These are phyloP conservation scores for Diplosphaera chodatii DNA, from an alignment of 139 green algal genomes.

Conservation along the genomic window DNA sequence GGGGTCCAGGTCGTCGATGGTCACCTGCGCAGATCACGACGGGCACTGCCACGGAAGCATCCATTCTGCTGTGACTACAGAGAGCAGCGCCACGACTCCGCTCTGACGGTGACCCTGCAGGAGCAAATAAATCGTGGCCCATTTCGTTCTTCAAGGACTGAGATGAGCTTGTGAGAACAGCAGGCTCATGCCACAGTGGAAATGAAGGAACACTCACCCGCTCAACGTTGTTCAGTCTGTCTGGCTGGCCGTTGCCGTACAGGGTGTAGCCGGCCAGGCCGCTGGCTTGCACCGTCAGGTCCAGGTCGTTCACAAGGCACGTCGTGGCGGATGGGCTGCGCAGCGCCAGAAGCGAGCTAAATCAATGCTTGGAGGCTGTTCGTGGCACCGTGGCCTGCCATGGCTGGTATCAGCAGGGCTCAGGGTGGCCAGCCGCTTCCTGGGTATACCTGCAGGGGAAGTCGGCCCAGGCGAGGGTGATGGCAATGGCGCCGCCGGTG, in stretches of 20 bases:
- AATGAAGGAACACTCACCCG: constrained; percentile 31
- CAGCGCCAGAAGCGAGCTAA: background rate
- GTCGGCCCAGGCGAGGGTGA: constrained; percentile 77
- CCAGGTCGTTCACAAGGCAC: constrained; percentile 82
- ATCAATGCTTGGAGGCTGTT: too few relatives aligned
- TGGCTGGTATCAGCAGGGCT: too few relatives aligned
- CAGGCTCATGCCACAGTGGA: too few relatives aligned
- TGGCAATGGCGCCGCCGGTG: constrained; percentile 46
- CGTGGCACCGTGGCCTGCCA: constrained; percentile 31
- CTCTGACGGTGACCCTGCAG: too few relatives aligned
- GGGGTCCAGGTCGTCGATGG: constrained; percentile 30
- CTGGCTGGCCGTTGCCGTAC: constrained; percentile 56
- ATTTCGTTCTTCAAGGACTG: too few relatives aligned
- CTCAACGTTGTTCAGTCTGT: constrained; percentile 81
- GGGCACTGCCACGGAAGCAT: too few relatives aligned
- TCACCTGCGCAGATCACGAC: too few relatives aligned
- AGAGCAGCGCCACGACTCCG: too few relatives aligned
- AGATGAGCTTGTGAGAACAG: too few relatives aligned
- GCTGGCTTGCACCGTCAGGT: constrained; percentile 59
- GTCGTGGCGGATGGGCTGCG: constrained; percentile 6
- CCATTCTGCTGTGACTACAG: too few relatives aligned
- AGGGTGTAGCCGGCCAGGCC: constrained; percentile 47
- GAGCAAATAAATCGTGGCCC: too few relatives aligned
- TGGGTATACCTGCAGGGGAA: constrained; percentile 12
- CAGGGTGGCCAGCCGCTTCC: too few relatives aligned